phyloP scores from a whole-genome alignment of 2,329 filamentous ascomycete species.

The Epichloe sylvatica region DNA sequence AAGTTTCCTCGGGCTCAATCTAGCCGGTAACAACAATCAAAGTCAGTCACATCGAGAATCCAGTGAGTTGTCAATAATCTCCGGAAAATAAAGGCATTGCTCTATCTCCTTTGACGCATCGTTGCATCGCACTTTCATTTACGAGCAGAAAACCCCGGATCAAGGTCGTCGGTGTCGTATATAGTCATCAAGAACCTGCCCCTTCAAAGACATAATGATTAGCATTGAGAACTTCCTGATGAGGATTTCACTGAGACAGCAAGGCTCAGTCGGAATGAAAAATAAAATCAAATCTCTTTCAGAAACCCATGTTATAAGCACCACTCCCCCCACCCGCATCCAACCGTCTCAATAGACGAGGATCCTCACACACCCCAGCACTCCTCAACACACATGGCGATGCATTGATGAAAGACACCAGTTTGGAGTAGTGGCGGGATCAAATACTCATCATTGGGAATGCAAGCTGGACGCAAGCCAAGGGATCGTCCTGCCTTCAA shows the following conservation, averaged over 20 bases:
- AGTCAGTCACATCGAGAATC: too few relatives aligned
- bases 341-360: slow-evolving; percentile 13
- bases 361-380: slow-evolving; percentile 8
- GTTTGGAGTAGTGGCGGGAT: slow-evolving; percentile 8
- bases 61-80: too few relatives aligned
- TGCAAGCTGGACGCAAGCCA: slow-evolving; percentile 6
- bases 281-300: slow-evolving; percentile 18
- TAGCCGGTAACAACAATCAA: too few relatives aligned
- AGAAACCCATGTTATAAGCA: slow-evolving; percentile 35
- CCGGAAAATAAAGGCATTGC: too few relatives aligned
- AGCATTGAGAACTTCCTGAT: neutral
- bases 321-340: slow-evolving; percentile 24
- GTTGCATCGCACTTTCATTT: too few relatives aligned
- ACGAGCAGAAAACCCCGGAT: too few relatives aligned
- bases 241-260: too few relatives aligned
- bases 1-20: too few relatives aligned
- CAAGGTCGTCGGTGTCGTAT: too few relatives aligned
- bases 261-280: neutral
- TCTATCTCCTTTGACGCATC: too few relatives aligned
- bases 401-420: slow-evolving; percentile 14
- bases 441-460: slow-evolving; percentile 4
- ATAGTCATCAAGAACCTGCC: neutral
- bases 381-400: slow-evolving; percentile 21
- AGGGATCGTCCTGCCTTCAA: slow-evolving; percentile 6
- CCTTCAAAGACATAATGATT: neutral